Evolutionary conservation across 176 grass and related monocot species (phyloP), one percentile per base, ranked within the genome.

Genomic region (Zoysia pacifica): DNA sequence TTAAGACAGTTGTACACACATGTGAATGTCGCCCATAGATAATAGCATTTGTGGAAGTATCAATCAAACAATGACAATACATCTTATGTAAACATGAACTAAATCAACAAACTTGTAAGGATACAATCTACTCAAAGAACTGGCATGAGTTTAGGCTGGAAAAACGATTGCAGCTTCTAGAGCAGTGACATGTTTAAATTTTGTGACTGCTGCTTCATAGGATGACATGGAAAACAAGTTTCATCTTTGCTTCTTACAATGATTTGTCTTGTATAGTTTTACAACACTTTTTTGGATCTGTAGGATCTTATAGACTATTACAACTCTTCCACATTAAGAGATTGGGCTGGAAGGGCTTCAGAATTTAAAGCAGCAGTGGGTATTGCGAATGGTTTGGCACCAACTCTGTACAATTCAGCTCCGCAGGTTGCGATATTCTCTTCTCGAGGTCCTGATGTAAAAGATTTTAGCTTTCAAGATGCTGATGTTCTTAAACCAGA

Each of bases 391-490:
- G 90, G 93, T 85, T 89, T 99, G 76, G 84, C 93, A 76, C 96
- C 96, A 39, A 90, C 87, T 10, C 79, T 99, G 67, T 91, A 93
- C 79, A 99, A 93, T 84, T 95, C 93, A 84, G 96, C 96, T 52
- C 96, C 96, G 9, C 92, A 99, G 75, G 96, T 99, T 74, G 96
- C 96, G 0, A 54, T 99, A 70, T 99, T 99, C 83, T 99, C 96
- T 76, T 99, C 96, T 37, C 75, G 96, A 83, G 96, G 96, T 35
- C 96, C 96, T 48, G 96, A 95, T 89, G 96, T 99, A 39, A 99
- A 95, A 77, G 96, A 99, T 91, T 99, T 99, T 77, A 99, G 90
- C 65, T 99, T 99, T 84, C 88, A 93, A 93, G 96, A 99, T 76
- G 96, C 96, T 63, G 96, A 99, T 82, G 86, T 99, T 56, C 92